phyloP scores from a whole-genome alignment of 2,329 filamentous ascomycete species.

The Colletotrichum sp. region DNA sequence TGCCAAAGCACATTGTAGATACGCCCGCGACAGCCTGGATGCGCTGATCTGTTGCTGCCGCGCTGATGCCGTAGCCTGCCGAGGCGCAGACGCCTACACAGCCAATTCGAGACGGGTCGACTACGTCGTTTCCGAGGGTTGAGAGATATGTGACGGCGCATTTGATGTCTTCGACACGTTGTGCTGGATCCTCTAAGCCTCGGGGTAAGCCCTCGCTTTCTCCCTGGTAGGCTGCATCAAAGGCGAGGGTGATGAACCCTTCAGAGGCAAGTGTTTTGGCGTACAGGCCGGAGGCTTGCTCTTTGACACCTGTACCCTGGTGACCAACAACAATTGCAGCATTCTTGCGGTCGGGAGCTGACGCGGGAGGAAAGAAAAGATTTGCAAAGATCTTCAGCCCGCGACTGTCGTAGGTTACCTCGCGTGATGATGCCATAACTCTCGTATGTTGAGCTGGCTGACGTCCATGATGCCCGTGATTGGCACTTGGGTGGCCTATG shows the following conservation, averaged over 20 bases:
- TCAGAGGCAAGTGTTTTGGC: neutral
- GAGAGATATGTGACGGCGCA: neutral
- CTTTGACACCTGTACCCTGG: neutral
- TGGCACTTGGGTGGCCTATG: neutral
- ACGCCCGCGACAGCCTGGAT: neutral
- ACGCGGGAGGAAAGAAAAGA: neutral
- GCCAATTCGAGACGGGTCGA: neutral
- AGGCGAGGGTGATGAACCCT: neutral
- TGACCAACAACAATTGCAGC: neutral
- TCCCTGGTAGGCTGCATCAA: neutral
- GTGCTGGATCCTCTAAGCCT: neutral
- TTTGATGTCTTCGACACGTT: neutral
- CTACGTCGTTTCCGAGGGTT: neutral
- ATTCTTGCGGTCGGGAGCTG: neutral
- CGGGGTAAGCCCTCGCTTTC: neutral
- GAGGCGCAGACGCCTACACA: neutral
- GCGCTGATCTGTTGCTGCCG: neutral
- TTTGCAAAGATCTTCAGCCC: neutral
- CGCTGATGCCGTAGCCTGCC: neutral
- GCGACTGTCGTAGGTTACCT: neutral
- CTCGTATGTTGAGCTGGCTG: neutral
- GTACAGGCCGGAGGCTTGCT: neutral
- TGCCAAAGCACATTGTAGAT: neutral
- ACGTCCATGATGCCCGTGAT: neutral
- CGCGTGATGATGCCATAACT: neutral